Evolutionary conservation across 768 basidiomycete genomes (phyloP).

Genomic region (Boletellus ananiceps): DNA sequence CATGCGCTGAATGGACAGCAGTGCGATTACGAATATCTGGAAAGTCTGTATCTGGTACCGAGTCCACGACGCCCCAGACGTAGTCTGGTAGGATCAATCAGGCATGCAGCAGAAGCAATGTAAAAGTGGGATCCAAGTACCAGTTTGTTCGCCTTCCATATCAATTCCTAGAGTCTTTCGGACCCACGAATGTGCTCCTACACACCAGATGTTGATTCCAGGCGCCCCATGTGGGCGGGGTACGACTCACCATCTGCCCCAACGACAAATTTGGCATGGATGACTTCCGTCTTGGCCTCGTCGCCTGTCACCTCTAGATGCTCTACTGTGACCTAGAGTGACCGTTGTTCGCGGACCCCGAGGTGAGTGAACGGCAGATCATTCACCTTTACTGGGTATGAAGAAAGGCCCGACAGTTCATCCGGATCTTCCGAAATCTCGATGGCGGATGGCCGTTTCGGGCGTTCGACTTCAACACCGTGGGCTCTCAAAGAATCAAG

Average conservation of each 20-base stretch:
- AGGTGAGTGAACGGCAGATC: neutral
- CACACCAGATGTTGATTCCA: neutral
- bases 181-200: conserved; percentile 46
- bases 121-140: conserved; percentile 14
- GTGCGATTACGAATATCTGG: conserved; percentile 67
- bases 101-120: neutral
- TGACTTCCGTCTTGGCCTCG: conserved; percentile 29
- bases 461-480: conserved; percentile 35
- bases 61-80: conserved; percentile 81
- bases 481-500: conserved; percentile 35
- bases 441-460: conserved; percentile 29
- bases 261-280: conserved; percentile 34
- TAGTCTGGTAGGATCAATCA: conserved; percentile 43
- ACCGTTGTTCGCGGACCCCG: neutral
- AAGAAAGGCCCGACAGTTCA: conserved; percentile 30
- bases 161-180: conserved; percentile 39
- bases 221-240: neutral
- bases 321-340: conserved; percentile 21
- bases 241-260: conserved; percentile 31
- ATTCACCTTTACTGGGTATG: conserved; percentile 31
- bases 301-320: conserved; percentile 23
- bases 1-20: conserved; percentile 64
- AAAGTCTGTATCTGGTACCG: conserved; percentile 66
- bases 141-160: conserved; percentile 49
- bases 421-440: conserved; percentile 34